Percentiles rank a stretch among this genome's conserved stretches.
These are phyloP conservation scores for Rhytidhysteron rufulum DNA, from an alignment of 2,329 filamentous ascomycete genomes.

Conservation along the genomic window DNA sequence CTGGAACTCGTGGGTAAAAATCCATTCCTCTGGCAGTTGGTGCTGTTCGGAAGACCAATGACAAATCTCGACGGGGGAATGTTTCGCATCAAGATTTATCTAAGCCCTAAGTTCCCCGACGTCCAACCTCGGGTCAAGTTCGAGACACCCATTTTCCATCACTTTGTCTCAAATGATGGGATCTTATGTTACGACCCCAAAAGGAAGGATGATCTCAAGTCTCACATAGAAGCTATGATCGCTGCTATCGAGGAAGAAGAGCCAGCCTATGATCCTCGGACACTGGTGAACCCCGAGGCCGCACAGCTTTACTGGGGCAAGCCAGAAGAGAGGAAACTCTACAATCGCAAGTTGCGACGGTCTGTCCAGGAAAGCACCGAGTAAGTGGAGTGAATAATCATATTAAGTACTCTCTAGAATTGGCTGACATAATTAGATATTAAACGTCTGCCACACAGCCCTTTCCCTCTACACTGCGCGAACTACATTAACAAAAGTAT, in stretches of 20 bases:
- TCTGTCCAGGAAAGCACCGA: conserved; percentile 61
- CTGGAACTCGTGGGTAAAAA: conserved; percentile 75
- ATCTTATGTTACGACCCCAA: conserved; percentile 71
- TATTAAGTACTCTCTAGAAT: neutral
- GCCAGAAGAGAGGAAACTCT: conserved; percentile 73
- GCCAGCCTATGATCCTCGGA: conserved; percentile 85
- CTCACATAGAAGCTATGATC: conserved; percentile 82
- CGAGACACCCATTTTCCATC: conserved; percentile 80
- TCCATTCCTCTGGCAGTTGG: conserved; percentile 84
- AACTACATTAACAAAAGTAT: too few species aligned
- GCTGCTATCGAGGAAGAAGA: conserved; percentile 79
- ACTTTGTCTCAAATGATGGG: conserved; percentile 76
- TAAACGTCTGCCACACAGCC: too few species aligned
- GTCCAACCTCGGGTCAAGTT: conserved; percentile 83
- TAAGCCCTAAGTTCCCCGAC: conserved; percentile 82
- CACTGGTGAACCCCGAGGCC: conserved; percentile 80
- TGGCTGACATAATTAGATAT: neutral
- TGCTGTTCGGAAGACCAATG: conserved; percentile 88
- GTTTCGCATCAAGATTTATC: conserved; percentile 72
- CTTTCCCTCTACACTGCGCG: too few species aligned
- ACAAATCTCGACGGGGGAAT: conserved; percentile 90
- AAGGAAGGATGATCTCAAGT: conserved; percentile 71
- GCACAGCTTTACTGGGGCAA: conserved; percentile 83
- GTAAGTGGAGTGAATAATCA: conserved; percentile 20
- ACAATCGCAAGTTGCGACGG: conserved; percentile 75